Conservation (phyloP, 768 basidiomycete species). For the Boletus sp. region DNA sequence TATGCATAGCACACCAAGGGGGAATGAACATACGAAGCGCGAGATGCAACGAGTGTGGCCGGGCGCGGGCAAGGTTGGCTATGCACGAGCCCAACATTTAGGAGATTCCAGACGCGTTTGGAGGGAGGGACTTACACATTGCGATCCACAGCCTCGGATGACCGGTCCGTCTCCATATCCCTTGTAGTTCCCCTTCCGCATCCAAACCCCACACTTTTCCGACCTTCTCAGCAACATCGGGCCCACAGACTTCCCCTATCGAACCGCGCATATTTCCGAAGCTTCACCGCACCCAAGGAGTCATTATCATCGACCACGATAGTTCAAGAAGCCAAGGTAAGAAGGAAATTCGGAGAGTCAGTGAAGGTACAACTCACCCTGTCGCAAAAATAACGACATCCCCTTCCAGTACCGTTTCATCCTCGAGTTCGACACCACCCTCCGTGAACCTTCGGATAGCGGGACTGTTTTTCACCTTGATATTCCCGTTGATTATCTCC, state of each 20-base stretch:
- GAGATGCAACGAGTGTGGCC: slow-evolving; percentile 30
- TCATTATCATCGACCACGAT: neutral
- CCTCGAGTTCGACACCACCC: slow-evolving; percentile 28
- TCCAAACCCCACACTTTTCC: slow-evolving; percentile 65
- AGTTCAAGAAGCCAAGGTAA: neutral
- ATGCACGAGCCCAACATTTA: neutral
- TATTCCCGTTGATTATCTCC: slow-evolving; percentile 47
- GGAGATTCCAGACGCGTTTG: neutral
- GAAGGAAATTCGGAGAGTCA: neutral
- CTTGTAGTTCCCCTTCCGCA: slow-evolving; percentile 59
- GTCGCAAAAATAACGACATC: slow-evolving; percentile 36
- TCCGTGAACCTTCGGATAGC: slow-evolving; percentile 28
- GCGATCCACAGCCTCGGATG: slow-evolving; percentile 37
- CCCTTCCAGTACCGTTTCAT: slow-evolving; percentile 24
- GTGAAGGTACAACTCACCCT: slow-evolving; percentile 21
- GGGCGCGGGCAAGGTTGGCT: slow-evolving; percentile 24
- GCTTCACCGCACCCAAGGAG: slow-evolving; percentile 25
- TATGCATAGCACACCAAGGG: neutral
- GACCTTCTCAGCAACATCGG: slow-evolving; percentile 43
- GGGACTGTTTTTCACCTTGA: slow-evolving; percentile 47
- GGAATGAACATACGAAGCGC: slow-evolving; percentile 25
- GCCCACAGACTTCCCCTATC: slow-evolving; percentile 45
- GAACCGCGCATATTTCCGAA: slow-evolving; percentile 44
- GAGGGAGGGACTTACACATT: slow-evolving; percentile 16
- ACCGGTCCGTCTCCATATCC: slow-evolving; percentile 34